Evolutionary conservation across 169 alveolate species (phyloP).

Genomic region (Eimeria praecox): DNA sequence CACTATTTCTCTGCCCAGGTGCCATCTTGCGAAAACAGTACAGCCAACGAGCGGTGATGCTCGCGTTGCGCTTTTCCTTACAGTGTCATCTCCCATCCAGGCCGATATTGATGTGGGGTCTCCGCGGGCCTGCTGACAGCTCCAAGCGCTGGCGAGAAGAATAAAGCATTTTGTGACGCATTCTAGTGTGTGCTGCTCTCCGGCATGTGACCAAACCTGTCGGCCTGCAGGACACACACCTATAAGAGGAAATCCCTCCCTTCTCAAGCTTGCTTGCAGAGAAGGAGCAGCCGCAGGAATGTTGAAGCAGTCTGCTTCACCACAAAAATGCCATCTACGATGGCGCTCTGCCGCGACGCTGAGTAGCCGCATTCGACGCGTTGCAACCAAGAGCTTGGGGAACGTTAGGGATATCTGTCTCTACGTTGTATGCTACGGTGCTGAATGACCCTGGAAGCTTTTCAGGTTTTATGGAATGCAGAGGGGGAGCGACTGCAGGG

Average conservation of each 20-base stretch:
- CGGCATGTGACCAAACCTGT: background rate
- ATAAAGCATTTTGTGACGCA: background rate
- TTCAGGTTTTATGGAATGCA: background rate
- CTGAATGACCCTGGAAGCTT: background rate
- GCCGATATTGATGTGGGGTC: background rate
- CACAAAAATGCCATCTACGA: background rate
- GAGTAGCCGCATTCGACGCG: background rate
- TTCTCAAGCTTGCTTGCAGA: background rate
- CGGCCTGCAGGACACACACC: background rate
- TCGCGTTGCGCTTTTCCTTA: background rate
- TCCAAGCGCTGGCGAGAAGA: background rate
- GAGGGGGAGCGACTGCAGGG: background rate
- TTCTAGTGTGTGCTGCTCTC: background rate
- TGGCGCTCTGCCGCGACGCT: background rate
- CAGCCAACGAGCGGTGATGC: background rate
- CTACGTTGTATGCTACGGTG: background rate
- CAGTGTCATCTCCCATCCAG: background rate
- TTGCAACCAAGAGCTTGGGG: background rate
- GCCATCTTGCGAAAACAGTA: background rate
- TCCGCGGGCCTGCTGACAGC: background rate
- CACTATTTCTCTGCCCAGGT: background rate
- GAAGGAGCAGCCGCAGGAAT: background rate
- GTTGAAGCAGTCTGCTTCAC: background rate
- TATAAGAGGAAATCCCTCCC: background rate
- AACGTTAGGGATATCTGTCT: background rate